Evolutionary conservation across 345 rosid species (phyloP).

Genomic region (Cardiospermum halicacabum): DNA sequence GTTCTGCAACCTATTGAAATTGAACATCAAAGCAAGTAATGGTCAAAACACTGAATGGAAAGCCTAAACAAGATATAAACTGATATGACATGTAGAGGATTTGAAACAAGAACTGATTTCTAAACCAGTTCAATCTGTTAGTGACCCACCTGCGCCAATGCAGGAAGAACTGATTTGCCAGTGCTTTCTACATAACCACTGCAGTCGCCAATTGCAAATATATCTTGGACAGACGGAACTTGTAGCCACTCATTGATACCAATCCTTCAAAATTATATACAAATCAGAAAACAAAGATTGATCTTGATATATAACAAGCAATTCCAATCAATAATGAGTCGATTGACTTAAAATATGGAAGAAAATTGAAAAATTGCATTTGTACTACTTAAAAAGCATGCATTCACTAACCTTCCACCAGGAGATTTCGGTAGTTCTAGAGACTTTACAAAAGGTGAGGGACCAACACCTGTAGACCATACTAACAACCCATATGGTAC

Average conservation of each 20-base stretch:
- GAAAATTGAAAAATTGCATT: neutral
- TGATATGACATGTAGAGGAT: no score
- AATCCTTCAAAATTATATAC: conserved; percentile 45
- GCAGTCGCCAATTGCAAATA: conserved; percentile 92
- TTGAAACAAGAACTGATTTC: neutral
- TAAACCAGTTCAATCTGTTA: neutral
- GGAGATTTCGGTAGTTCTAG: conserved; percentile 80
- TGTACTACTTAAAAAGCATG: neutral
- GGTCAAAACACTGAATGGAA: no score
- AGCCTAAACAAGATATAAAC: neutral
- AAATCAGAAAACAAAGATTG: neutral
- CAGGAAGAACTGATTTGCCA: conserved; percentile 84
- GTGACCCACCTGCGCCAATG: conserved; percentile 73
- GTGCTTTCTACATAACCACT: conserved; percentile 86
- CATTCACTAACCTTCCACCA: conserved; percentile 71
- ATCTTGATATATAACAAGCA: neutral
- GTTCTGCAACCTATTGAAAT: conserved; percentile 72
- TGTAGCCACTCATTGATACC: conserved; percentile 88
- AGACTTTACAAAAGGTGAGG: conserved; percentile 64
- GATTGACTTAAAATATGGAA: neutral
- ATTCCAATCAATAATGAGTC: neutral
- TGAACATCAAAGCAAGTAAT: neutral
- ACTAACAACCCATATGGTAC: conserved; percentile 87
- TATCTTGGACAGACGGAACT: conserved; percentile 73
- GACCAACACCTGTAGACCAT: conserved; percentile 98